phyloP scores from a whole-genome alignment of 2,329 filamentous ascomycete species.

The Penicillium sp. region DNA sequence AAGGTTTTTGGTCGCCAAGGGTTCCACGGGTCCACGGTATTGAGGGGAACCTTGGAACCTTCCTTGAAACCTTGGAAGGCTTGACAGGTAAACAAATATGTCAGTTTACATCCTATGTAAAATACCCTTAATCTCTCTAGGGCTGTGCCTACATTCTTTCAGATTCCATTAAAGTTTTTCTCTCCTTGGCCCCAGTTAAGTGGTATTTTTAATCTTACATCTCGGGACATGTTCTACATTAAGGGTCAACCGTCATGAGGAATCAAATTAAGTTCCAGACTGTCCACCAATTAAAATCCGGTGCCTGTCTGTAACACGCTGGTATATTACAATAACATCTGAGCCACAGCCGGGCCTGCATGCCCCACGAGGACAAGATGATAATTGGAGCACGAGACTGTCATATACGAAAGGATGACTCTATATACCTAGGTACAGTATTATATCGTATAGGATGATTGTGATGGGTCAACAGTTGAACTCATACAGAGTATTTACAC shows the following conservation, averaged over 20 bases:
- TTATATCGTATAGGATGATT: background rate
- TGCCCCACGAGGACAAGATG: constrained; percentile 1
- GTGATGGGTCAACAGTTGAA: background rate
- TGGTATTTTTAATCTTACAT: background rate
- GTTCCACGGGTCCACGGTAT: background rate
- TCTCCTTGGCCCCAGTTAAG: background rate
- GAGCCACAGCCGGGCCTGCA: constrained; percentile 2
- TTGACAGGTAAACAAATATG: background rate
- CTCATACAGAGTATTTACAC: background rate
- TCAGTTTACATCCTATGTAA: background rate
- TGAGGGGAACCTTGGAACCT: background rate
- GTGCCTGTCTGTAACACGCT: background rate
- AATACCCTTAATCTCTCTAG: background rate
- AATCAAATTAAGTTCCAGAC: background rate
- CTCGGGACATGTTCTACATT: background rate
- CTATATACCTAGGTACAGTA: background rate
- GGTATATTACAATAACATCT: background rate
- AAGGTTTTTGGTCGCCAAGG: background rate
- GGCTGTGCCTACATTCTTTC: background rate
- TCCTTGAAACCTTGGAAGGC: background rate
- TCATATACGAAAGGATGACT: background rate
- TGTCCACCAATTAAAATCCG: background rate
- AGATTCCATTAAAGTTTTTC: too few relatives aligned
- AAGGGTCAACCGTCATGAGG: background rate
- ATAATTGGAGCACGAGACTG: background rate